Percentiles rank a stretch among this genome's conserved stretches.
Conservation (phyloP, 345 rosid species). For the Tarenaya hassleriana region DNA sequence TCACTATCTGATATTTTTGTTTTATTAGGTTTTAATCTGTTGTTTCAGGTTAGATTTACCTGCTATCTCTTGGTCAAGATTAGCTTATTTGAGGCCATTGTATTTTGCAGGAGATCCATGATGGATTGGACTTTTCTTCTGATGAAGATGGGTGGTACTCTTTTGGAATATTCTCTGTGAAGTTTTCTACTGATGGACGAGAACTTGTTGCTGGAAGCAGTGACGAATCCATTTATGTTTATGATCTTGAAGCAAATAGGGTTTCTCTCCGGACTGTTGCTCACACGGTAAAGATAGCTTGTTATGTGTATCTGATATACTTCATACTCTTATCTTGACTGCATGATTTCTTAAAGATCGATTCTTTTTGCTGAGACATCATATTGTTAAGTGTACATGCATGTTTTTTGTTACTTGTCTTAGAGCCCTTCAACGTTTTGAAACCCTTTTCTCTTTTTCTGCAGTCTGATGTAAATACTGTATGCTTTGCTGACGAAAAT, state of each 20-base stretch:
- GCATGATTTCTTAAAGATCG: background rate
- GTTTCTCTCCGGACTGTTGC: conserved; percentile 66
- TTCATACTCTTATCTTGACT: background rate
- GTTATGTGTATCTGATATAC: conserved; percentile 8
- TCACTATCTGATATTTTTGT: conserved; percentile 5
- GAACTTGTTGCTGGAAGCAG: conserved; percentile 91
- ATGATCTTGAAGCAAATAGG: conserved; percentile 73
- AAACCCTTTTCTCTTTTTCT: conserved; percentile 25
- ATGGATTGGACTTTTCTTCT: conserved; percentile 76
- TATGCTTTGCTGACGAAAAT: conserved; percentile 87
- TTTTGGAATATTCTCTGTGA: conserved; percentile 86
- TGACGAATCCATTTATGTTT: conserved; percentile 71
- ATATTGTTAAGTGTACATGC: too few species aligned
- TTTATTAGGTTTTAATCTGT: conserved; percentile 6
- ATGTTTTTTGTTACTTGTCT: background rate
- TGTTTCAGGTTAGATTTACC: too few species aligned
- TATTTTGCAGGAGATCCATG: conserved; percentile 70
- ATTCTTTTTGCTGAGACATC: background rate
- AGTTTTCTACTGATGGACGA: conserved; percentile 81
- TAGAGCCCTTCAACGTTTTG: background rate
- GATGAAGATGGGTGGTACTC: conserved; percentile 44
- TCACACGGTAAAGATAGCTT: conserved; percentile 43
- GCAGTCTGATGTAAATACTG: conserved; percentile 96
- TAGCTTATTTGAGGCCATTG: conserved; percentile 13
- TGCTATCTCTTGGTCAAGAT: background rate